A percentile compares a stretch with the other conserved stretches of the same genome.
Evolutionary conservation across 176 grass and related monocot genomes (phyloP).

Genomic region (Zizania latifolia): DNA sequence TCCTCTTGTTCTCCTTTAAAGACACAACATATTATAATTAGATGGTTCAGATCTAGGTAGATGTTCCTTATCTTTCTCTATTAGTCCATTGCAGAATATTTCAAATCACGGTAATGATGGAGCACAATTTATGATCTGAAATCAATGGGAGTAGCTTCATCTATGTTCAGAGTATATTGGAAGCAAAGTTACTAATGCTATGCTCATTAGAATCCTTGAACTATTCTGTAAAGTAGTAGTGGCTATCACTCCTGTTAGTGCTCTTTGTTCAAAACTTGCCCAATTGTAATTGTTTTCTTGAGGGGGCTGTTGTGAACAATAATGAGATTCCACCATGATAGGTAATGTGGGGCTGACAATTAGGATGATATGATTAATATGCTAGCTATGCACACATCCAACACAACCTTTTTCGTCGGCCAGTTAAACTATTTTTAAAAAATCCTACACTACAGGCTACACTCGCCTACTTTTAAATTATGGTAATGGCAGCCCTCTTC

Average conservation of each 20-base stretch:
- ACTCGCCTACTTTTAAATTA: not conserved
- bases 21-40: conserved; percentile 29
- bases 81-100: conserved; percentile 1
- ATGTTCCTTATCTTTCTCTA: conserved; percentile 1
- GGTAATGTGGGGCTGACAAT: conserved; percentile 3
- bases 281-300: conserved; percentile 14
- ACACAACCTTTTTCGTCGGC: not conserved
- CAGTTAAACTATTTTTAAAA: not conserved
- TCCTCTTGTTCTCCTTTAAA: conserved; percentile 20
- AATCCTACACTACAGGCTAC: not conserved
- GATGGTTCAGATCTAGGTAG: conserved; percentile 28
- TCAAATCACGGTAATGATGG: not conserved
- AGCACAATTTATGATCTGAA: conserved; percentile 6
- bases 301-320: not conserved
- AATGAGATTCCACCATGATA: conserved; percentile 15
- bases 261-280: not conserved
- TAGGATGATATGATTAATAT: conserved; percentile 18
- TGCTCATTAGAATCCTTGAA: conserved; percentile 9
- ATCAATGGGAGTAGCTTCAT: not conserved
- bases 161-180: conserved; percentile 27
- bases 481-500: not conserved
- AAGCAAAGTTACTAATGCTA: conserved; percentile 22
- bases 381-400: not conserved
- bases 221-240: conserved; percentile 23
- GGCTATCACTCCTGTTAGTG: conserved; percentile 15